These are phyloP conservation scores for Acanthamoeba triangularis DNA, from an alignment of 208 protist species.

Conservation along the genomic window DNA sequence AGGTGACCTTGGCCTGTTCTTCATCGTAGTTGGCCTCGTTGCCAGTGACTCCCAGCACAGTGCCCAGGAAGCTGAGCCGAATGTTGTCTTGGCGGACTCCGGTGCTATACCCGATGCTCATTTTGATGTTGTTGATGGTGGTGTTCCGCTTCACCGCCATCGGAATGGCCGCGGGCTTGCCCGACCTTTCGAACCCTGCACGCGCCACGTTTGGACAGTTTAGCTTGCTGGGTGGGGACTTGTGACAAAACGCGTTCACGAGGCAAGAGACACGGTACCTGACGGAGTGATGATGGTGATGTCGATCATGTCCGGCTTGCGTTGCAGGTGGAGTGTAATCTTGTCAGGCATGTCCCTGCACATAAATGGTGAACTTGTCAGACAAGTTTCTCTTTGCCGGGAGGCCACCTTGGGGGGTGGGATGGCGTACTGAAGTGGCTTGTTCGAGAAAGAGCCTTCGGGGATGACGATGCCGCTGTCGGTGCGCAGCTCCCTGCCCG, in stretches of 20 bases:
- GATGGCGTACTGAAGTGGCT: background rate
- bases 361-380: background rate
- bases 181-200: background rate
- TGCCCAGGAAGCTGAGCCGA: background rate
- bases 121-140: background rate
- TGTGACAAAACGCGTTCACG: background rate
- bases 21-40: background rate
- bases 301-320: background rate
- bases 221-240: background rate
- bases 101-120: background rate
- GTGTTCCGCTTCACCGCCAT: background rate
- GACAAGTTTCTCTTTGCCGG: background rate
- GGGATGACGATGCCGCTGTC: background rate
- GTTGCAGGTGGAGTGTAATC: background rate
- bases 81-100: background rate
- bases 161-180: background rate
- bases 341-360: background rate
- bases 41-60: background rate
- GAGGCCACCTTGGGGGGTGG: no score
- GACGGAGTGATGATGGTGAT: slow-evolving; percentile 32
- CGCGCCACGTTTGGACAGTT: background rate
- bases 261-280: background rate
- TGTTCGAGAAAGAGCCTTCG: background rate
- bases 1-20: background rate
- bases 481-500: background rate